Base-by-base conservation (phyloP, 495 filamentous ascomycete genomes). In the Aspergillus sparsus region DNA sequence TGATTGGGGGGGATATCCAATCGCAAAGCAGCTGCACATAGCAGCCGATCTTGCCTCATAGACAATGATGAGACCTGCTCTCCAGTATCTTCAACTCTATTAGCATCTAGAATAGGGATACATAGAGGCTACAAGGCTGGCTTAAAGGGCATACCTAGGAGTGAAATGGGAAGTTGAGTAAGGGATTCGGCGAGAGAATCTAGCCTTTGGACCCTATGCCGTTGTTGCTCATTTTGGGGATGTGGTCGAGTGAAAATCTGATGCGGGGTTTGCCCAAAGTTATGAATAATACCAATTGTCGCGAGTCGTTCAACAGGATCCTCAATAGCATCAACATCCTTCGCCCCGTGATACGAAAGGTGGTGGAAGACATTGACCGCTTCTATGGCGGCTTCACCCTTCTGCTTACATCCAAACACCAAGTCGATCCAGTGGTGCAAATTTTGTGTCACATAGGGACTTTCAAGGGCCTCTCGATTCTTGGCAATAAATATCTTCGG, bases 351-450 rank as follows among this genome's bases (percentile, higher is more conserved):
- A 73, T 98, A 98, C 1, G 92, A 97, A 11, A 96, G 79, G 67
- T 95, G 89, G 64, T 97, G 92, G 81, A 97, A 98, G 51, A 98
- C 91, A 70, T 98, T 98, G 45, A 91, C 86, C 32, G 88, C 88
- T 67, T 98, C 93, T 13, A 97, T 74, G 0, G 94, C 94, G 35
- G 92, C 91, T 58, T 98, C 94, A 8, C 94, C 94, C 32, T 90
- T 90, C 70, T 98, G 94, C 72, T 98, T 97, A 71, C 82, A 90
- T 11, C 94, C 94, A 75, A 98, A 98, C 5, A 98, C 83, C 16
- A 98, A 81, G 68, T 98, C 94, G 62, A 98, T 95, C 94, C 94
- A 98, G 55, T 90, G 83, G 67, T 97, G 94, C 31, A 98, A 80
- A 61, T 92, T 84, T 64, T 89, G 83, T 66, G 91, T 97, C 58